These are phyloP conservation scores for Podaxis sp. DNA, from an alignment of 768 basidiomycete species.

Conservation along the genomic window DNA sequence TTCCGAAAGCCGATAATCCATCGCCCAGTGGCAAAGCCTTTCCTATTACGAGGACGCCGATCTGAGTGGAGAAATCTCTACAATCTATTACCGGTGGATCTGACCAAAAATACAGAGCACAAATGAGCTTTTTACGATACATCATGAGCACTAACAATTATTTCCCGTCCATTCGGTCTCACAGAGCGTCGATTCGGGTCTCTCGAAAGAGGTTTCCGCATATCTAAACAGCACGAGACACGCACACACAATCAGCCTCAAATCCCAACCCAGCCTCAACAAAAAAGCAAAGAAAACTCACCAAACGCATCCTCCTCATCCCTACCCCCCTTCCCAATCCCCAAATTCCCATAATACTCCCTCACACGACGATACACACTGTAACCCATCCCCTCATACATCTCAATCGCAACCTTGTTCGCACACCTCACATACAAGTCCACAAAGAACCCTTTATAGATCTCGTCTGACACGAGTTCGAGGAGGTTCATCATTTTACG, in stretches of 20 bases:
- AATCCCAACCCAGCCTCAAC: not conserved
- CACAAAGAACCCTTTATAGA: constrained; percentile 86
- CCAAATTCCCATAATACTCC: constrained; percentile 86
- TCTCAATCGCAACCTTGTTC: constrained; percentile 78
- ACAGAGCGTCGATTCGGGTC: constrained; percentile 65
- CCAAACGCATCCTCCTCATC: constrained; percentile 93
- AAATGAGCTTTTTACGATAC: constrained; percentile 39
- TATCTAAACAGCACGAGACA: constrained; percentile 31
- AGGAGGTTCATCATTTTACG: constrained; percentile 84
- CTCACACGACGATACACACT: constrained; percentile 88
- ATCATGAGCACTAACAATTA: constrained; percentile 63
- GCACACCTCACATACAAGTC: constrained; percentile 94
- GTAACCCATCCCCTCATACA: constrained; percentile 95
- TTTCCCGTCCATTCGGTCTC: constrained; percentile 69
- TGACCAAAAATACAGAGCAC: constrained; percentile 4
- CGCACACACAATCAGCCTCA: not conserved
- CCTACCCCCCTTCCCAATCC: constrained; percentile 70
- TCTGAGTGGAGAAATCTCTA: not conserved
- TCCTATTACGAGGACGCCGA: not conserved
- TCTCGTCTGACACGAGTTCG: constrained; percentile 80
- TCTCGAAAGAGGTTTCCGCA: constrained; percentile 74
- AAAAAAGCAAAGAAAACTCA: constrained; percentile 37
- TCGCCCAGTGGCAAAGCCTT: not conserved
- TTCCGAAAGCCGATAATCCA: not conserved
- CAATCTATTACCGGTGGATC: not conserved